These are phyloP conservation scores for Corymbia citriodora DNA, from an alignment of 441 rosid genomes.

Conservation along the genomic window DNA sequence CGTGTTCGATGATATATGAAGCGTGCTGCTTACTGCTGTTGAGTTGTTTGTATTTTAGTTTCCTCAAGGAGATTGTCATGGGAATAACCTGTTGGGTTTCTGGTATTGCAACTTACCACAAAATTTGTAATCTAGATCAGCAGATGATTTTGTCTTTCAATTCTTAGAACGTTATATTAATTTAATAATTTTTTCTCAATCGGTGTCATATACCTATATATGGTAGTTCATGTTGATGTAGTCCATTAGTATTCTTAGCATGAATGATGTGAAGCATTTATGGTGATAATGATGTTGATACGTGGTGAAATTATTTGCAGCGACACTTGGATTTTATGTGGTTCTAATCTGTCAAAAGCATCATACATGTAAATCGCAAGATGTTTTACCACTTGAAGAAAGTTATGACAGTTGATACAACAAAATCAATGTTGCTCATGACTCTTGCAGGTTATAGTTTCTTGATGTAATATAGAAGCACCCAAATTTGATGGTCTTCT, in stretches of 20 bases:
- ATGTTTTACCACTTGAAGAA: background rate
- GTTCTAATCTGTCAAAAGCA: too few species aligned
- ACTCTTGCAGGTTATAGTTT: background rate
- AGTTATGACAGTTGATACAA: background rate
- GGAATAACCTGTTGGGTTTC: background rate
- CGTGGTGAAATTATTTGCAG: background rate
- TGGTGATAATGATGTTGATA: background rate
- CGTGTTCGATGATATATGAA: conserved; percentile 61
- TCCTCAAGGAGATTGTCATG: background rate
- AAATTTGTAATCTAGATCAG: background rate
- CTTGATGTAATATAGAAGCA: background rate
- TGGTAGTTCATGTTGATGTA: background rate
- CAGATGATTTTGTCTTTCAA: background rate
- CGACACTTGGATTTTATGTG: too few species aligned
- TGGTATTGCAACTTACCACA: background rate
- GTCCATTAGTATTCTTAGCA: background rate
- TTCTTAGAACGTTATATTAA: background rate
- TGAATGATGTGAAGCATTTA: background rate
- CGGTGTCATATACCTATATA: too few species aligned
- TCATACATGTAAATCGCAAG: too few species aligned
- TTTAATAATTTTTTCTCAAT: background rate
- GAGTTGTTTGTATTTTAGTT: background rate
- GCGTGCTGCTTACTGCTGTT: background rate
- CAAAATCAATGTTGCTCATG: background rate
- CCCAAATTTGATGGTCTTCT: background rate